phyloP scores from a whole-genome alignment of 2,329 filamentous ascomycete species.

The Hypoxylon sp. region DNA sequence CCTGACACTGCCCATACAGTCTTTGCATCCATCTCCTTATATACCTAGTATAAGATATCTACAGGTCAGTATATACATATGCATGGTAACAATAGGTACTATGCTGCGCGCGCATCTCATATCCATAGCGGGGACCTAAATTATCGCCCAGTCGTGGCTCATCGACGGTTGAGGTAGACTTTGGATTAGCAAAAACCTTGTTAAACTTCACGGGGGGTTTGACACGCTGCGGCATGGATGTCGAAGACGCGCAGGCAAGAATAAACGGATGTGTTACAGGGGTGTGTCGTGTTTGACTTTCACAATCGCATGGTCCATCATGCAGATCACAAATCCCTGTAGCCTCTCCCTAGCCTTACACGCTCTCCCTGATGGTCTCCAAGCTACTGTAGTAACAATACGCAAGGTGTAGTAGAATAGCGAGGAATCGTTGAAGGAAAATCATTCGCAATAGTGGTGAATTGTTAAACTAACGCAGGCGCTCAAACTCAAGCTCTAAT shows the following conservation, averaged over 20 bases:
- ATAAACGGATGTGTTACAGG: conserved; percentile 45
- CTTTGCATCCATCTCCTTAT: conserved; percentile 7
- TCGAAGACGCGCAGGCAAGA: conserved; percentile 23
- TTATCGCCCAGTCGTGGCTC: conserved; percentile 8
- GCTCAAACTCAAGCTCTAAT: conserved; percentile 12
- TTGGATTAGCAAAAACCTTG: conserved; percentile 26
- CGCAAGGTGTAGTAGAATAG: conserved; percentile 2
- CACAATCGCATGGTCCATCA: conserved; percentile 32
- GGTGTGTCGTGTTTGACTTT: conserved; percentile 31
- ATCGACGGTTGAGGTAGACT: conserved; percentile 16
- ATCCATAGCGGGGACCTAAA: conserved; percentile 6
- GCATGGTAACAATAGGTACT: neutral
- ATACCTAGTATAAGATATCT: neutral
- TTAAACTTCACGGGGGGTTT: conserved; percentile 19
- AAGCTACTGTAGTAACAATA: conserved; percentile 10
- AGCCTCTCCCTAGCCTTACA: conserved; percentile 12
- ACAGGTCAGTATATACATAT: neutral
- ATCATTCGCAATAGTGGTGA: conserved; percentile 14
- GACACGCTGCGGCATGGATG: conserved; percentile 10
- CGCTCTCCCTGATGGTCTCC: conserved; percentile 1
- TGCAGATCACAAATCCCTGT: conserved; percentile 35
- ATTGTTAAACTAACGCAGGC: conserved; percentile 14
- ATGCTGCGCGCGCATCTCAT: conserved; percentile 7
- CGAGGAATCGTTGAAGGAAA: conserved; percentile 3
- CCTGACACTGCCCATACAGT: neutral